Base-by-base conservation (phyloP, 495 filamentous ascomycete species). In the Cairneyella variabilis region DNA sequence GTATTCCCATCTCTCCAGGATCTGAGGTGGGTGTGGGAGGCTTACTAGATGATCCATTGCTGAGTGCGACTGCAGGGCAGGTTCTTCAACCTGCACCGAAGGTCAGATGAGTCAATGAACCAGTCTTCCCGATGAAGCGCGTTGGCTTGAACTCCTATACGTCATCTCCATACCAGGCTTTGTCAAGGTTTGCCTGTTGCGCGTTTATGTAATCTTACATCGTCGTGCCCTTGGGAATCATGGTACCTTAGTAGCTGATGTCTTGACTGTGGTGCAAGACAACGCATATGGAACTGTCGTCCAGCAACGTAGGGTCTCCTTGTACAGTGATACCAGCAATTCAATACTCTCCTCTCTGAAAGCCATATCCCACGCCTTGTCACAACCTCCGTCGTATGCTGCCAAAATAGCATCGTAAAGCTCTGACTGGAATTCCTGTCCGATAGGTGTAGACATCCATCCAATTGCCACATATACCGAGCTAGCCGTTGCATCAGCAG, bases 241-340 rank as follows among this genome's bases (percentile, higher is more conserved):
- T 23, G 17, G 47, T 49, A 23, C 28, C 11, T 7, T 36, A 49
- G 21, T 34, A 34, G 16, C 18, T 17, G 30, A 49, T 49, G 1
- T 49, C 47, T 38, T 38, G 36, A 38, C 18, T 21, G 18, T 16
- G 17, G 18, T 22, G 47, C 34, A 9, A 4, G 43, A 17, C 20
- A 20, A 30, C 3, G 39, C 12, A 14, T 52, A 43, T 9, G 41
- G 41, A 0, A 27, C 38, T n/a, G 30, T 22, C 3, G 51, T 20
- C 14, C 26, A 54, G 30, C 18, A 54, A 10, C 51, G 51, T 16
- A 54, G 30, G 14, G 39, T 48, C 26, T 54, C 51, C 20, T 43
- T 46, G 22, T 38, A 27, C 18, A 54, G 21, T 0, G 51, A 42
- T 3, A 48, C 43, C 16, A 54, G 8, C 0, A 34, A 38, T 7